phyloP scores from a whole-genome alignment of 1,284 basidiomycete genomes.

The Heterobasidion occidentale region DNA sequence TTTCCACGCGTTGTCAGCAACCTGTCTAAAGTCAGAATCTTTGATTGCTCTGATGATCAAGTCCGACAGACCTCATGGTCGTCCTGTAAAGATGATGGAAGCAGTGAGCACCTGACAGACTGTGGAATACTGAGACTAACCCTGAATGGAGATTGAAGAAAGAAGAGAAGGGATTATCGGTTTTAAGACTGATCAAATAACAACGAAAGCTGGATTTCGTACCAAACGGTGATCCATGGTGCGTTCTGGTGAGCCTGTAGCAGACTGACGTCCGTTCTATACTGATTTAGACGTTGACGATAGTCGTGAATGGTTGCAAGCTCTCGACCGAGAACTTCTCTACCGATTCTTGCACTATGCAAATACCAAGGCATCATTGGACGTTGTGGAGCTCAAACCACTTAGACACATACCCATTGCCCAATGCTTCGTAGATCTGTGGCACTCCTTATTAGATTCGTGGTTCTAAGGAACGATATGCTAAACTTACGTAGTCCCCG shows the following conservation, averaged over 20 bases:
- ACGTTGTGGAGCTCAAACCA: background rate
- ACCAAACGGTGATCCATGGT: conserved; percentile 59
- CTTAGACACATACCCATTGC: conserved; percentile 28
- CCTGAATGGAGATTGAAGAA: too few relatives aligned
- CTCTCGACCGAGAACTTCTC: conserved; percentile 42
- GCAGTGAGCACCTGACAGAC: too few relatives aligned
- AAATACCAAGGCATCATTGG: background rate
- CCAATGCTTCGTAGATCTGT: conserved; percentile 45
- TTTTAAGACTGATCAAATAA: background rate
- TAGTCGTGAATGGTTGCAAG: conserved; percentile 58
- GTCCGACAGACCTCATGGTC: conserved; percentile 5
- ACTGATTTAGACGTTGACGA: conserved; percentile 50
- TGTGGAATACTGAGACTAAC: too few relatives aligned
- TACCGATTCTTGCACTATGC: conserved; percentile 37
- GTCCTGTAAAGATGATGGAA: background rate
- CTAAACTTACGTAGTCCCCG: conserved; percentile 48
- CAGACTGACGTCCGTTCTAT: conserved; percentile 48
- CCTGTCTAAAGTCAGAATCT: conserved; percentile 18
- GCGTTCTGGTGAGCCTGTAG: conserved; percentile 39
- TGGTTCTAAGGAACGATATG: background rate
- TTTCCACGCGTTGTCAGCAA: conserved; percentile 60
- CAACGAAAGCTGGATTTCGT: conserved; percentile 9
- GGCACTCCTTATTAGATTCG: background rate
- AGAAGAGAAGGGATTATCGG: too few relatives aligned
- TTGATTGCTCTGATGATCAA: background rate